Evolutionary conservation across 2,329 filamentous ascomycete species (phyloP).

Genomic region (Balansia obtecta): DNA sequence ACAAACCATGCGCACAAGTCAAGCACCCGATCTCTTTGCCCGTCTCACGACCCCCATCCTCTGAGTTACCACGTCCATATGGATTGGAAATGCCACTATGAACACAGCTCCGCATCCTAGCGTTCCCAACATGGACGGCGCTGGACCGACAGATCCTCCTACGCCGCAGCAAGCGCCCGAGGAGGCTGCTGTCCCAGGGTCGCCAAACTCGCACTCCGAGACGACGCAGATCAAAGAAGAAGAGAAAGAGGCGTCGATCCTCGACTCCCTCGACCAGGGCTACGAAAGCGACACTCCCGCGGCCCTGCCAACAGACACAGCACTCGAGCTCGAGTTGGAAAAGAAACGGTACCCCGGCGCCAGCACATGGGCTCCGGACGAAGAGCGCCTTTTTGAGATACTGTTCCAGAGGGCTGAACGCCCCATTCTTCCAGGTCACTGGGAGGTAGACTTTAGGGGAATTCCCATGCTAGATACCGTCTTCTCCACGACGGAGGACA

Average conservation of each 20-base stretch:
- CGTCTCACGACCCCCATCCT: no score
- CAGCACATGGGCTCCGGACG: conserved; percentile 38
- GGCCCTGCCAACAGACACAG: not conserved
- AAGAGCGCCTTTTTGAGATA: conserved; percentile 30
- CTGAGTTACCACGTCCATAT: not conserved
- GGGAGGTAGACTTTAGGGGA: conserved; percentile 27
- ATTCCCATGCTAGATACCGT: conserved; percentile 26
- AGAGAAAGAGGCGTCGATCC: not conserved
- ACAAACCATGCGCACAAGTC: no score
- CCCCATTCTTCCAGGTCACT: conserved; percentile 27
- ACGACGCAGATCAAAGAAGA: conserved; percentile 3
- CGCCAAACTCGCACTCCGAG: not conserved
- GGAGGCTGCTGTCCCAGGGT: no score
- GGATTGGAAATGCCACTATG: no score
- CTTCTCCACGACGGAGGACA: conserved; percentile 20
- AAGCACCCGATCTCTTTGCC: no score
- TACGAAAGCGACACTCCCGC: conserved; percentile 5
- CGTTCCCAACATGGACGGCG: not conserved
- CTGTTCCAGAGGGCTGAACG: conserved; percentile 28
- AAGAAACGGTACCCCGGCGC: conserved; percentile 29
- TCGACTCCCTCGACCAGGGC: conserved; percentile 5
- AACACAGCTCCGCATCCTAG: no score
- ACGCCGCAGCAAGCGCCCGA: no score
- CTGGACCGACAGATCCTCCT: not conserved
- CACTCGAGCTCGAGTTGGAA: conserved; percentile 29